Percentiles rank a stretch among this genome's conserved stretches.
Conservation (phyloP, 2,329 filamentous ascomycete genomes). For the Rutstroemia sp. region DNA sequence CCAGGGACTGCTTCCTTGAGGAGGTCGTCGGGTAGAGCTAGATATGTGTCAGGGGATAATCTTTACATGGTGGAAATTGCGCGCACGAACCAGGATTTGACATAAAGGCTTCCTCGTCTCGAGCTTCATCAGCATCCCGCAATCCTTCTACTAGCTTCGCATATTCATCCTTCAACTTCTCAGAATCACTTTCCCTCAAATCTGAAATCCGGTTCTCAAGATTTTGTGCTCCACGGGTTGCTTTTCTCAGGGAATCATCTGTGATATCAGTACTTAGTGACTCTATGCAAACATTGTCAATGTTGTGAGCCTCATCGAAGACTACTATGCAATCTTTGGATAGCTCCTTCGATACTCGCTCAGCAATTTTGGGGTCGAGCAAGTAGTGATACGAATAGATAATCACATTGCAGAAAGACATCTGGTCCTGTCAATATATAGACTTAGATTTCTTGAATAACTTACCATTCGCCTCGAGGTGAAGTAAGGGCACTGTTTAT, state of each 20-base stretch:
- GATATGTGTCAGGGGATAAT: conserved; percentile 8
- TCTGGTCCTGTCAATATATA: conserved; percentile 41
- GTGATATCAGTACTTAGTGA: conserved; percentile 94
- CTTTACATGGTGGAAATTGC: background rate
- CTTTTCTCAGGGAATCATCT: conserved; percentile 86
- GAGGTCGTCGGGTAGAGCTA: conserved; percentile 81
- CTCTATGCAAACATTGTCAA: conserved; percentile 99
- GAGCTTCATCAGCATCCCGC: conserved; percentile 77
- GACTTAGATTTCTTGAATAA: conserved; percentile 2
- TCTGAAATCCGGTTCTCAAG: conserved; percentile 85
- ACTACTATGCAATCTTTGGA: conserved; percentile 98
- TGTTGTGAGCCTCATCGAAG: conserved; percentile 98
- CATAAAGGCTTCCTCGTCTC: conserved; percentile 95
- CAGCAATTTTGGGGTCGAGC: conserved; percentile 94
- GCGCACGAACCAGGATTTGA: conserved; percentile 58
- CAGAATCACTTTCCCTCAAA: conserved; percentile 92
- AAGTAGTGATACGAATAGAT: conserved; percentile 99
- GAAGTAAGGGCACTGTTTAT: conserved; percentile 98
- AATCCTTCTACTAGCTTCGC: conserved; percentile 90
- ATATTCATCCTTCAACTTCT: conserved; percentile 92
- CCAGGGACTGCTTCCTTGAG: conserved; percentile 94
- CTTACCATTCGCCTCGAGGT: conserved; percentile 85
- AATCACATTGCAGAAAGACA: conserved; percentile 98
- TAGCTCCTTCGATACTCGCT: conserved; percentile 72
- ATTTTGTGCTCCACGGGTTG: conserved; percentile 82